Percentiles rank a stretch among this genome's conserved stretches.
phyloP scores from a whole-genome alignment of 2,329 filamentous ascomycete genomes.

The Curvularia eragrostidis region DNA sequence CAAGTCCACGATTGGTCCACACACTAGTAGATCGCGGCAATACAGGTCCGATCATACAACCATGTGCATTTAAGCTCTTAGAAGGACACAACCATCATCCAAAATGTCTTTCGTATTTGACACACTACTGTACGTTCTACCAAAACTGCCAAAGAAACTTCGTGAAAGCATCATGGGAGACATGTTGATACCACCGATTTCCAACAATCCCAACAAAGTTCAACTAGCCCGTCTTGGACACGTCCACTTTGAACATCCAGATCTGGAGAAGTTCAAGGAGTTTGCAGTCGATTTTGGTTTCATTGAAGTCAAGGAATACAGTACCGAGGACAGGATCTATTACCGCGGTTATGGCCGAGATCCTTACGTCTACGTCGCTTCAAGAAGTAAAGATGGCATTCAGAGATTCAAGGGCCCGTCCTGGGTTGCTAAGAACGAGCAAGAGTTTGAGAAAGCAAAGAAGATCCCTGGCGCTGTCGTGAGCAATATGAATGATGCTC shows the following conservation, averaged over 20 bases:
- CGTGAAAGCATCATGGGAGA: neutral
- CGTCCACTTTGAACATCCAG: neutral
- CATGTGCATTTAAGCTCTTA: no score
- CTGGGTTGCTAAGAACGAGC: neutral
- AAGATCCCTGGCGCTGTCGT: neutral
- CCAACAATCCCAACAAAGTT: neutral
- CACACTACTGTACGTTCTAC: no score
- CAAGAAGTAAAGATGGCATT: neutral
- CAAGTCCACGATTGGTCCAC: no score
- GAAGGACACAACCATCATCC: no score
- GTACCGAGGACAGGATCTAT: neutral
- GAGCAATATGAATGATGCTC: neutral
- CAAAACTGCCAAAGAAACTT: no score
- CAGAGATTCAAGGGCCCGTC: neutral
- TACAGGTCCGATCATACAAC: no score
- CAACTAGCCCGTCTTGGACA: neutral
- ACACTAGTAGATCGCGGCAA: no score
- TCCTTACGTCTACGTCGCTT: neutral
- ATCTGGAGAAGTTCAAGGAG: neutral
- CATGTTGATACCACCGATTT: neutral
- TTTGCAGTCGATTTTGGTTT: neutral
- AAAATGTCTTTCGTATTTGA: no score
- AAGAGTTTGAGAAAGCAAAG: neutral
- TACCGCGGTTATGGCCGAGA: neutral
- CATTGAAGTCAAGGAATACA: neutral